phyloP scores from a whole-genome alignment of 2,329 filamentous ascomycete species.

The Talaromyces pinophilus region DNA sequence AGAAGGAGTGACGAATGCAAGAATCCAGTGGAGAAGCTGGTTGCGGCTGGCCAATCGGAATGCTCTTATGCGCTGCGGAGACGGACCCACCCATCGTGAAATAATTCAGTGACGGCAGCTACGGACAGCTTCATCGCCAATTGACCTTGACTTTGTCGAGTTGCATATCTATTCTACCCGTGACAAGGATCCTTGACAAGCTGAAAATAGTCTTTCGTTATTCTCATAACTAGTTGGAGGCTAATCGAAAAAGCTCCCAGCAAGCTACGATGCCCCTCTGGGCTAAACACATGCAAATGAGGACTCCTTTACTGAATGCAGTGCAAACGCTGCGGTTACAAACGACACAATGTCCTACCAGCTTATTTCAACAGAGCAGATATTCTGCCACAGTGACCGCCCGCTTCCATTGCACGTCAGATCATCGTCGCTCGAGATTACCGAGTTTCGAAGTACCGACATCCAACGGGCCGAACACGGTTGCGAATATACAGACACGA shows the following conservation, averaged over 20 bases:
- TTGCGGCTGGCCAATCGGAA: not conserved
- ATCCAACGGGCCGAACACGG: not conserved
- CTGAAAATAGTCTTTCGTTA: not conserved
- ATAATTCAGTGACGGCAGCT: slow-evolving; percentile 1
- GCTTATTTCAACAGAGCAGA: not conserved
- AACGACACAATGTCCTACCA: not conserved
- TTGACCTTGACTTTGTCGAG: not conserved
- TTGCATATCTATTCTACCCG: not conserved
- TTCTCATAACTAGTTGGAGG: not conserved
- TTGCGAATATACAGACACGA: not conserved
- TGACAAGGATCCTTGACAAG: not conserved
- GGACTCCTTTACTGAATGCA: slow-evolving; percentile 3
- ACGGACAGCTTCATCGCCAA: not conserved
- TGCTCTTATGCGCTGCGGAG: not conserved
- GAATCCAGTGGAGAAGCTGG: not conserved
- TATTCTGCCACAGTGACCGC: not conserved
- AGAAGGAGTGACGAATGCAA: not conserved
- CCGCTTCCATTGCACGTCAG: not conserved
- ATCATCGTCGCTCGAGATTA: slow-evolving; percentile 7
- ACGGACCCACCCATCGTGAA: not conserved
- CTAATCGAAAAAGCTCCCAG: not conserved
- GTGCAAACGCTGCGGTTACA: slow-evolving; percentile 4
- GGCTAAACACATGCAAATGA: slow-evolving; percentile 3
- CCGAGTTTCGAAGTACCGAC: not conserved
- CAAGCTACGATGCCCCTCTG: slow-evolving; percentile 6